A percentile compares a stretch with the other conserved stretches of the same genome.
Conservation (phyloP, 2,329 filamentous ascomycete genomes). For the Fusarium secorum region DNA sequence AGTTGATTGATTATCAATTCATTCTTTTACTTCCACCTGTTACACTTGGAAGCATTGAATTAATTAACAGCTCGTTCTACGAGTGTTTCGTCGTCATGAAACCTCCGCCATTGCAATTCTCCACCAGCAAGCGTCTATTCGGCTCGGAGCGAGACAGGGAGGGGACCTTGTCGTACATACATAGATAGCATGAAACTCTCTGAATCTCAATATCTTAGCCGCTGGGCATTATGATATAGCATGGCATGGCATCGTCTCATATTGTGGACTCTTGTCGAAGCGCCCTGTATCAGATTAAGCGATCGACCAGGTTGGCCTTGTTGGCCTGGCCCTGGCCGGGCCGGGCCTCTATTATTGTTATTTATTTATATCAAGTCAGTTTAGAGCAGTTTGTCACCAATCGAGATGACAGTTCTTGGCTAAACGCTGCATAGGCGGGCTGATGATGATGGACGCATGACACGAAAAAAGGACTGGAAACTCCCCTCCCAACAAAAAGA, state of each 20-base stretch:
- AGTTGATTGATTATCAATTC: not conserved
- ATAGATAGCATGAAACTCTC: not conserved
- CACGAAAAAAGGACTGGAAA: not conserved
- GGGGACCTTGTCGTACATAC: not conserved
- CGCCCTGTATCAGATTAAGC: constrained; percentile 29
- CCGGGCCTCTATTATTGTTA: not conserved
- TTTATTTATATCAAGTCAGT: not conserved
- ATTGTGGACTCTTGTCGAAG: constrained; percentile 12
- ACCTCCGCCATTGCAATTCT: not conserved
- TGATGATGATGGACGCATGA: not conserved
- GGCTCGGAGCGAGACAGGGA: not conserved
- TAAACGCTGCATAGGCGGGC: not conserved
- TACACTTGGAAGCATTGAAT: constrained; percentile 3
- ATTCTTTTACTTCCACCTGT: not conserved
- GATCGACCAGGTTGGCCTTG: constrained; percentile 9
- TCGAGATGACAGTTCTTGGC: constrained; percentile 3
- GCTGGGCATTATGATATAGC: not conserved
- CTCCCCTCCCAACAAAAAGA: not conserved
- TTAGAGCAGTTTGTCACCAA: not conserved
- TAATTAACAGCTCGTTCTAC: not conserved
- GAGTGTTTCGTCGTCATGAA: constrained; percentile 13
- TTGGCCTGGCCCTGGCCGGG: constrained; percentile 1
- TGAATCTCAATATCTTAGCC: constrained; percentile 11
- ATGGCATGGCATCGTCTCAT: constrained; percentile 11
- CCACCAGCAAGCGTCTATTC: constrained; percentile 5